Conservation (phyloP, 192 early-diverging fungal genomes). For the Chytriomyces hyalinus region DNA sequence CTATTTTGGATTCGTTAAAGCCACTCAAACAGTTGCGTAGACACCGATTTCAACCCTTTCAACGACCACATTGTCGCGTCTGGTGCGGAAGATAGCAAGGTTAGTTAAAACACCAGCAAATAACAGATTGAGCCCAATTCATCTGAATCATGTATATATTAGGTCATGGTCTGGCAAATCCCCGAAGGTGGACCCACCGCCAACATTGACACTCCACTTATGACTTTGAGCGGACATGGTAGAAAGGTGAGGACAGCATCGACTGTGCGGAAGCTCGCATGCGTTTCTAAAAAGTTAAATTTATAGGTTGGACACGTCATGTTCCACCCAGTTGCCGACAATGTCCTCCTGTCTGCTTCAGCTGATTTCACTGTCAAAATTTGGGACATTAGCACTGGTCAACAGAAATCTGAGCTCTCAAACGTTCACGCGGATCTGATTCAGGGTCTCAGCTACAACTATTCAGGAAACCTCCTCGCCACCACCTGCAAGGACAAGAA, state of each 20-base stretch:
- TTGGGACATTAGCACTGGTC: constrained; percentile 92
- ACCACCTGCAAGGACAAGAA: constrained; percentile 98
- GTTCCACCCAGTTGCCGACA: constrained; percentile 96
- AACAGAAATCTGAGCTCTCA: constrained; percentile 74
- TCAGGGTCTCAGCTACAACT: constrained; percentile 90
- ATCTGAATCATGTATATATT: constrained; percentile 23
- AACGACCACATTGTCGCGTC: constrained; percentile 94
- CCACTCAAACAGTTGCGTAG: constrained; percentile 37
- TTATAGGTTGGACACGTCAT: constrained; percentile 95
- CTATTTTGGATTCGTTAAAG: background rate
- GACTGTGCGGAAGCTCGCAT: background rate
- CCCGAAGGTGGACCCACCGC: constrained; percentile 77
- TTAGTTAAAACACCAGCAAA: constrained; percentile 20
- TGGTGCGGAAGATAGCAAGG: constrained; percentile 58
- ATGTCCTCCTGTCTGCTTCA: constrained; percentile 86
- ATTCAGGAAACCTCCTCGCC: constrained; percentile 80
- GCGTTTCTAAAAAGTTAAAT: too few species aligned
- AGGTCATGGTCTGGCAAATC: constrained; percentile 96
- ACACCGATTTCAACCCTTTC: constrained; percentile 98
- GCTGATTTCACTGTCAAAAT: constrained; percentile 85
- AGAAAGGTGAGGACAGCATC: constrained; percentile 53
- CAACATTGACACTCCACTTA: constrained; percentile 76
- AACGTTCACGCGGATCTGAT: constrained; percentile 87
- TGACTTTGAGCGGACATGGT: constrained; percentile 83
- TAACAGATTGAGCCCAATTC: background rate